Conservation (phyloP, 2,329 filamentous ascomycete genomes). For the Sarocladiaceae sp. region DNA sequence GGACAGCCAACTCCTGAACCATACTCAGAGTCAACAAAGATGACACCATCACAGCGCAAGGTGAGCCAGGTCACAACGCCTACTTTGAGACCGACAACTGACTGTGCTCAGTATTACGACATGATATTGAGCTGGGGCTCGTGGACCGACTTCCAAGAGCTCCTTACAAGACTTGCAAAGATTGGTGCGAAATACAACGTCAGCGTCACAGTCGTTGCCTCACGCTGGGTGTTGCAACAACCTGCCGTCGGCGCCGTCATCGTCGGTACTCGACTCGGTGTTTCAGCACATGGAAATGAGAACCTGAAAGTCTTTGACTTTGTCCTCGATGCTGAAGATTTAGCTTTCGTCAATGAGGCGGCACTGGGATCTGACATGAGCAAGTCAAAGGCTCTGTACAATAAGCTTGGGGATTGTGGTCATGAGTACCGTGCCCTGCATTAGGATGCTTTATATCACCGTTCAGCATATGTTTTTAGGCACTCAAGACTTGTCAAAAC, state of each 20-base stretch:
- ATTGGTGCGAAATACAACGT: slow-evolving; percentile 37
- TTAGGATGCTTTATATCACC: no score
- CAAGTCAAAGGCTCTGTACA: slow-evolving; percentile 23
- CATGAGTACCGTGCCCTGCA: slow-evolving; percentile 16
- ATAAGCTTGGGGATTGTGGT: slow-evolving; percentile 24
- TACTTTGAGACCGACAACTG: no score
- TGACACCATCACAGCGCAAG: slow-evolving; percentile 31
- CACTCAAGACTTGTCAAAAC: no score
- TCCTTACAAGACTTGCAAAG: slow-evolving; percentile 30
- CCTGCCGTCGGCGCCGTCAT: slow-evolving; percentile 43
- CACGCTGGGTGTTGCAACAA: slow-evolving; percentile 44
- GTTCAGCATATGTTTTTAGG: no score
- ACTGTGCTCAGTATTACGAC: slow-evolving; percentile 16
- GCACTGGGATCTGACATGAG: slow-evolving; percentile 14
- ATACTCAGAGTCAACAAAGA: slow-evolving; percentile 21
- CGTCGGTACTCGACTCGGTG: slow-evolving; percentile 35
- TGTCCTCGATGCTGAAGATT: slow-evolving; percentile 16
- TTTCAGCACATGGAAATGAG: slow-evolving; percentile 18
- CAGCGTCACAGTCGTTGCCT: slow-evolving; percentile 39
- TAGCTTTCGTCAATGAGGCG: slow-evolving; percentile 19
- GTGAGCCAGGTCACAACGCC: not conserved
- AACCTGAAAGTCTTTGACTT: slow-evolving; percentile 19
- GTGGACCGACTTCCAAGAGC: slow-evolving; percentile 41
- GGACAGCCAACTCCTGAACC: slow-evolving; percentile 23
- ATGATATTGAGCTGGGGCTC: slow-evolving; percentile 37